A percentile compares a stretch with the other conserved stretches of the same genome.
Conservation (phyloP, 2,329 filamentous ascomycete species). For the Cryphonectria radicalis region DNA sequence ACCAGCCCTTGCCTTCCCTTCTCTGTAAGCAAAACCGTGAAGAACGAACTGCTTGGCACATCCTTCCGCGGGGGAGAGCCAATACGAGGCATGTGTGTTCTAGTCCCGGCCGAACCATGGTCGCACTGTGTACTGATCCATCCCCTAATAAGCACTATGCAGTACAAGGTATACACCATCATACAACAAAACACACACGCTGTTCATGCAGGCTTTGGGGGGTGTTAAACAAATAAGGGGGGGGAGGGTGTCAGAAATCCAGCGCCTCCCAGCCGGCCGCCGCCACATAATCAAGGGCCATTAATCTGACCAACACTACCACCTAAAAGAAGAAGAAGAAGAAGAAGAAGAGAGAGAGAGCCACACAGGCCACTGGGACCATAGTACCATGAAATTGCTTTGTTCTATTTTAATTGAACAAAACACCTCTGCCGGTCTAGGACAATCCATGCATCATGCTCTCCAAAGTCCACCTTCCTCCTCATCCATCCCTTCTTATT, state of each 20-base stretch:
- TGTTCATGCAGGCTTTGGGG: background rate
- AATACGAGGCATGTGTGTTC: slow-evolving; percentile 10
- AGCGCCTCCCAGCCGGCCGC: background rate
- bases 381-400: background rate
- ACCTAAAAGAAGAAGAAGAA: too few species aligned
- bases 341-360: background rate
- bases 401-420: background rate
- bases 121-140: background rate
- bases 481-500: background rate
- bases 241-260: background rate
- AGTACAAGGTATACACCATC: background rate
- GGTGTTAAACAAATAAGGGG: background rate
- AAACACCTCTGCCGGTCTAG: background rate
- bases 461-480: background rate
- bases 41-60: background rate
- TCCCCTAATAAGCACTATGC: background rate
- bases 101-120: background rate
- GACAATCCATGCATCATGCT: background rate
- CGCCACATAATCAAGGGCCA: background rate
- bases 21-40: background rate
- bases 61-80: background rate
- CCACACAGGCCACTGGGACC: too few species aligned
- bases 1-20: background rate
- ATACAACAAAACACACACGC: background rate
- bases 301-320: background rate